Base-by-base conservation (phyloP, 2,329 filamentous ascomycete species). In the Cordyceps fumosorosea region DNA sequence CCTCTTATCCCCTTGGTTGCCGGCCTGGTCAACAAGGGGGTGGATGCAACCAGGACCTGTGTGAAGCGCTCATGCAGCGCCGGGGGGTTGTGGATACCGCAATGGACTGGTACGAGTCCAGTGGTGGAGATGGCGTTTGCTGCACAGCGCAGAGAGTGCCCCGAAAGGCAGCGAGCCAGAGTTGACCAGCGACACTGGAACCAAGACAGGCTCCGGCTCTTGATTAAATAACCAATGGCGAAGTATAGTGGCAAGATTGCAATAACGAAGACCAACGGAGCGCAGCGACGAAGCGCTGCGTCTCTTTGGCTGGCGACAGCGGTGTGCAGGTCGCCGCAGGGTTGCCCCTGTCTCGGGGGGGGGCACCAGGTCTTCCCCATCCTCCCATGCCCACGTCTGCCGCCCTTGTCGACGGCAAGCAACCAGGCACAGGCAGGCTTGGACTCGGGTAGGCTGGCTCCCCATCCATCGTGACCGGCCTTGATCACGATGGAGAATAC, bases 221-320 rank as follows among this genome's bases (percentile, higher is more conserved):
- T 77, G 75, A 83, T 82, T 77, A 79, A 77, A 71, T 74, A 75
- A 67, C 81, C 81, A 84, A 83, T 83, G 74, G 75, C 70, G 69
- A 70, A 64, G 56, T 11, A 37, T 12, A n/a, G 66, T 67, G 68
- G 62, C 65, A 68, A 63, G 67, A 73, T 72, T 72, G 72, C 44
- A 55, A 63, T 60, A 73, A 75, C 76, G 73, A 73, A 68, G 81
- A 60, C 57, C 50, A 60, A 60, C 50, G 64, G 62, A 53, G 59
- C 57, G 34, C 44, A 58, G 34, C 50, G 59, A 56, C 57, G 52
- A 60, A 54, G 56, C 63, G 63, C 34, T 62, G 48, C 54, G 56
- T 42, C 45, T 47, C 16, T 47, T 60, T 60, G 48, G 50, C 53
- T 60, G 57, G 57, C 50, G 57, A 60, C 65, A 61, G 60, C 65